These are phyloP conservation scores for Fusarium sambucinum DNA, from an alignment of 2,329 filamentous ascomycete species.

Conservation along the genomic window DNA sequence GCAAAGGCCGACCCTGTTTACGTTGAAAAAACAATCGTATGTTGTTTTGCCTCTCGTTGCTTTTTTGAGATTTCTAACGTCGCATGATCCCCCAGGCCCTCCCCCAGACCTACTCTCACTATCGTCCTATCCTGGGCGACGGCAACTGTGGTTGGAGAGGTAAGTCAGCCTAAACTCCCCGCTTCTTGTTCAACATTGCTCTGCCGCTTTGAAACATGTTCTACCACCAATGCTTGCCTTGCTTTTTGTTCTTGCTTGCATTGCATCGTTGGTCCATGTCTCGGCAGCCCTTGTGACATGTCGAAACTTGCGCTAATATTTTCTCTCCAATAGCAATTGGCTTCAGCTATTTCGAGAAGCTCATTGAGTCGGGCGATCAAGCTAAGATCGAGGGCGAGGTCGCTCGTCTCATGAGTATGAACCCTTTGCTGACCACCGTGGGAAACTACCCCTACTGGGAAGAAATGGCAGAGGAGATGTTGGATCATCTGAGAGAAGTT, in stretches of 20 bases:
- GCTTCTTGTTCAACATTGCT: slow-evolving; percentile 17
- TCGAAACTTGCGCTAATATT: slow-evolving; percentile 30
- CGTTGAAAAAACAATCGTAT: slow-evolving; percentile 86
- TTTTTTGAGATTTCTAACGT: slow-evolving; percentile 31
- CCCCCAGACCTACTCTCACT: slow-evolving; percentile 86
- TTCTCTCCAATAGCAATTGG: slow-evolving; percentile 75
- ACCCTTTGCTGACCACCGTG: slow-evolving; percentile 75
- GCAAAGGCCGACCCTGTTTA: slow-evolving; percentile 87
- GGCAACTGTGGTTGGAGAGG: slow-evolving; percentile 98
- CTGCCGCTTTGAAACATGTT: slow-evolving; percentile 16
- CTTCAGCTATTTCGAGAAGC: slow-evolving; percentile 91
- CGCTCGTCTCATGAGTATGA: slow-evolving; percentile 77
- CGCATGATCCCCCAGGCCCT: slow-evolving; percentile 69
- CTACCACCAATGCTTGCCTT: slow-evolving; percentile 14
- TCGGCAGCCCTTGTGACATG: slow-evolving; percentile 24
- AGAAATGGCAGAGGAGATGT: slow-evolving; percentile 84
- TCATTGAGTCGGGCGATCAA: slow-evolving; percentile 75
- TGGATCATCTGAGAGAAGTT: slow-evolving; percentile 74
- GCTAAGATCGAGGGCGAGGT: slow-evolving; percentile 77
- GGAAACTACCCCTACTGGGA: slow-evolving; percentile 80
- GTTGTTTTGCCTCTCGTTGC: slow-evolving; percentile 51
- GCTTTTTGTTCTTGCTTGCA: slow-evolving; percentile 21
- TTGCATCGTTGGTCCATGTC: slow-evolving; percentile 38
- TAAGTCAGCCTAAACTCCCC: slow-evolving; percentile 61
- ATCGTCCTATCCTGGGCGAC: slow-evolving; percentile 88